Evolutionary conservation across 805 yeast species (phyloP).

Genomic region (Scheffersomyces lignosus): DNA sequence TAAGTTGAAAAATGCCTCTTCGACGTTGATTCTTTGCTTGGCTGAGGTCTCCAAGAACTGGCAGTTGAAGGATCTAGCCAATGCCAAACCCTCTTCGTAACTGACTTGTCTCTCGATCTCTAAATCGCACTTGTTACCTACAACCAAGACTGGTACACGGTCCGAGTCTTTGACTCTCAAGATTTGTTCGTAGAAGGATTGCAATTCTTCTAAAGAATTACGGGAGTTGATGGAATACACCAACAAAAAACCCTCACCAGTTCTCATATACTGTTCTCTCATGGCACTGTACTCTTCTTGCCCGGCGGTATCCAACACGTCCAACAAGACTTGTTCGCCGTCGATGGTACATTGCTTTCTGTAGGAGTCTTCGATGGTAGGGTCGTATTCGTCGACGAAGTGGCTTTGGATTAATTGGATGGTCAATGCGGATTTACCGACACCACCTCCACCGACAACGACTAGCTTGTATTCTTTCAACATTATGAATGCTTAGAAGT

Average conservation of each 20-base stretch:
- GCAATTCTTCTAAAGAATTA: conserved; percentile 80
- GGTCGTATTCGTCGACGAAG: conserved; percentile 97
- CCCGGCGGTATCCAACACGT: conserved; percentile 96
- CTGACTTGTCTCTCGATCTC: conserved; percentile 76
- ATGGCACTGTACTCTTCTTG: conserved; percentile 92
- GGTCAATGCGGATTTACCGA: conserved; percentile 95
- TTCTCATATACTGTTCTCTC: conserved; percentile 89
- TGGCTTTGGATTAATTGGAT: conserved; percentile 93
- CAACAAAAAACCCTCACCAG: conserved; percentile 90
- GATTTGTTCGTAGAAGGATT: conserved; percentile 76
- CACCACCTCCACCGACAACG: conserved; percentile 98
- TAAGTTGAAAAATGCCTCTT: conserved; percentile 72
- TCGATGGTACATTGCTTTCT: conserved; percentile 87
- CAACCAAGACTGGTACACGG: conserved; percentile 73
- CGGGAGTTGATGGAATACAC: conserved; percentile 88
- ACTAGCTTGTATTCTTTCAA: conserved; percentile 86
- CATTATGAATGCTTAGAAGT: conserved; percentile 16
- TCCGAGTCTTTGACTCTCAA: conserved; percentile 73
- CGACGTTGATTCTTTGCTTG: conserved; percentile 86
- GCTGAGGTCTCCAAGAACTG: conserved; percentile 92
- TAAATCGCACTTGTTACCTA: conserved; percentile 77
- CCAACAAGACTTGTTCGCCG: conserved; percentile 59
- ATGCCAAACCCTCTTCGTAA: conserved; percentile 56
- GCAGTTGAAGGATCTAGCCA: conserved; percentile 67
- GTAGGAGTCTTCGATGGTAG: conserved; percentile 92